Evolutionary conservation across 176 grass and related monocot genomes (phyloP), one percentile per base, ranked within the genome.

Genomic region (Saccharum officinarum): DNA sequence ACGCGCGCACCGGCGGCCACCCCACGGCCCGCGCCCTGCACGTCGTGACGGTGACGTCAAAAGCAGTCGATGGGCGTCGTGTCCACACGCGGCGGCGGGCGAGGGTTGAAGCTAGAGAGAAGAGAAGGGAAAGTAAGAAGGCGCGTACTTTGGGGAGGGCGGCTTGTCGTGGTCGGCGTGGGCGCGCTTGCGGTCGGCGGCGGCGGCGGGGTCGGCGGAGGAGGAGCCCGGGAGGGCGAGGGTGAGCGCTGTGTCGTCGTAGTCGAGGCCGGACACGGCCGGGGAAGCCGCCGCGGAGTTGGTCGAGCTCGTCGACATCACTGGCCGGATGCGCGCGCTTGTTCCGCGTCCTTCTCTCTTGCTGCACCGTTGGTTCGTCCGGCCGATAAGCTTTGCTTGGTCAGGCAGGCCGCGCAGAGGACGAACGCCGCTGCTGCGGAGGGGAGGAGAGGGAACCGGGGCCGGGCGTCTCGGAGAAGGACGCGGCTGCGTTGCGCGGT

Each of bases 1-100:
- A 96, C 4, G 93, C 87, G 52, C 92, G 87, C 86, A 96, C 97
- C n/a, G 94, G 97, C 23, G 97, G 97, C 97, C 97, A 99, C 15
- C 97, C 97, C 76, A 99, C 86, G 50, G 94, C 95, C 46, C 84
- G 84, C 57, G 87, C 92, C 86, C 95, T 97, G 73, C 78, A 9
- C 4, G 59, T 14, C 30, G 49, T 2, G 23, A 52, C 26, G 28
- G 76, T 57, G 63, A 23, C 3, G 75, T 76, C 41, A 3, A 10
- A 12, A 22, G 17, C 74, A 12, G 46, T 9, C 7, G 10, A 18
- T 69, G 66, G 33, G 7, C 33, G 34, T 67, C 65, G 6, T 15
- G 31, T 17, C 46, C 22, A 1, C 64, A 8, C 50, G 74, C 18
- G 59, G 77, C 0, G 26, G 17, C 28, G 28, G 28, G 34, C 1